Percentiles rank a stretch among this genome's conserved stretches.
Evolutionary conservation across 2,329 filamentous ascomycete species (phyloP).

Genomic region (Didymella arachidicola): DNA sequence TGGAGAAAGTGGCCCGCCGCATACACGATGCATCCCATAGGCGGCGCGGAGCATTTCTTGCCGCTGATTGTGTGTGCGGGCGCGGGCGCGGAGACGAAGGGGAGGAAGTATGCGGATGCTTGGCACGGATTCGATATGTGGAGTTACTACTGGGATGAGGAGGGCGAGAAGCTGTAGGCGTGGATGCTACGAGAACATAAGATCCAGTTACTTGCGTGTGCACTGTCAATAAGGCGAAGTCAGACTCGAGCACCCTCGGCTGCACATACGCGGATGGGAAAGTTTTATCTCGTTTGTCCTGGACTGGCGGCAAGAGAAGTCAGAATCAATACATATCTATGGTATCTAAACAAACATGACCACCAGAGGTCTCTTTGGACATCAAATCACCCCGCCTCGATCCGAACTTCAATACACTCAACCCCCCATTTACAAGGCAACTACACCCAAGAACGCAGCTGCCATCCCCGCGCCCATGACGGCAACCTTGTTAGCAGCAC

Average conservation of each 20-base stretch:
- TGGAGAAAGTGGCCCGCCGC: conserved; percentile 61
- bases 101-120: conserved; percentile 58
- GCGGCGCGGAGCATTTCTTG: conserved; percentile 66
- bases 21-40: conserved; percentile 63
- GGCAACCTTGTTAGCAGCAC: conserved; percentile 19
- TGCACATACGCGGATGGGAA: no score
- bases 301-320: no score
- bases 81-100: conserved; percentile 55
- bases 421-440: conserved; percentile 27
- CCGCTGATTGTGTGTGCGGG: conserved; percentile 66
- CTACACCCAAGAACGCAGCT: conserved; percentile 32
- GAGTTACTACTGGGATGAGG: conserved; percentile 63
- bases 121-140: conserved; percentile 60
- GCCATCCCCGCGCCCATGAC: conserved; percentile 29
- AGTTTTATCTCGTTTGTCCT: no score
- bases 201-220: not conserved
- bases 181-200: not conserved
- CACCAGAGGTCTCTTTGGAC: not conserved
- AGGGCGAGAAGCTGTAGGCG: conserved; percentile 11
- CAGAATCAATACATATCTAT: not conserved
- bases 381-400: not conserved
- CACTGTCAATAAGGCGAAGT: not conserved
- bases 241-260: no score
- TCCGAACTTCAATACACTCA: not conserved
- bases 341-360: not conserved